Conservation (phyloP, 2,329 filamentous ascomycete species). For the Colletotrichum truncatum region DNA sequence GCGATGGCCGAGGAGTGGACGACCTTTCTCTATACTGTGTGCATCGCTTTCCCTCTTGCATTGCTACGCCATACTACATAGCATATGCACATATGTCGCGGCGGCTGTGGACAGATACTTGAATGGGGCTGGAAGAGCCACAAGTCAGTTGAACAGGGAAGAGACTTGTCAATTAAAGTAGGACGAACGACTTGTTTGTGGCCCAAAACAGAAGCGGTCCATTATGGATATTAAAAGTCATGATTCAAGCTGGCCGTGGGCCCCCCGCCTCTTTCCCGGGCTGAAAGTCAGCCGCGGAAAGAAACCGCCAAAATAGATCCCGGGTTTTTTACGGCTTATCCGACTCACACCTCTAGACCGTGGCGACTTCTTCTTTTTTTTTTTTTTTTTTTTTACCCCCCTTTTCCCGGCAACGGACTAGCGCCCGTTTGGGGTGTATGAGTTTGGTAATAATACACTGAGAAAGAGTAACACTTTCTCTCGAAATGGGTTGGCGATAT, state of each 20-base stretch:
- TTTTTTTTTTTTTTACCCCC: no score
- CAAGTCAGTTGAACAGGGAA: background rate
- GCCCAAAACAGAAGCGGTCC: no score
- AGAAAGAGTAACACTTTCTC: background rate
- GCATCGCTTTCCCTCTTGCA: background rate
- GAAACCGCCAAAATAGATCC: no score
- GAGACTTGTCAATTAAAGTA: no score
- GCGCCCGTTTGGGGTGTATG: background rate
- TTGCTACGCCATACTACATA: background rate
- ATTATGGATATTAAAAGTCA: no score
- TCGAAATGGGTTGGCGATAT: background rate
- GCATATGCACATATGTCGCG: background rate
- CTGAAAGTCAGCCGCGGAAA: no score
- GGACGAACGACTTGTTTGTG: no score
- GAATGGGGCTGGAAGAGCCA: background rate
- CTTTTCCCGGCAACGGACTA: background rate
- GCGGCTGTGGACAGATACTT: background rate
- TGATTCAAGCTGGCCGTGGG: no score
- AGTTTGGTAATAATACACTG: slow-evolving; percentile 2
- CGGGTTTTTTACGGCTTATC: no score
- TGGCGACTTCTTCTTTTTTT: no score
- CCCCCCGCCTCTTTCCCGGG: no score
- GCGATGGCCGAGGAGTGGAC: background rate
- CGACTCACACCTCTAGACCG: no score
- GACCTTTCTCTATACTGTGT: background rate